Percentiles rank a stretch among this genome's conserved stretches.
phyloP scores from a whole-genome alignment of 306 rosid genomes.

The Malus sylvestris region DNA sequence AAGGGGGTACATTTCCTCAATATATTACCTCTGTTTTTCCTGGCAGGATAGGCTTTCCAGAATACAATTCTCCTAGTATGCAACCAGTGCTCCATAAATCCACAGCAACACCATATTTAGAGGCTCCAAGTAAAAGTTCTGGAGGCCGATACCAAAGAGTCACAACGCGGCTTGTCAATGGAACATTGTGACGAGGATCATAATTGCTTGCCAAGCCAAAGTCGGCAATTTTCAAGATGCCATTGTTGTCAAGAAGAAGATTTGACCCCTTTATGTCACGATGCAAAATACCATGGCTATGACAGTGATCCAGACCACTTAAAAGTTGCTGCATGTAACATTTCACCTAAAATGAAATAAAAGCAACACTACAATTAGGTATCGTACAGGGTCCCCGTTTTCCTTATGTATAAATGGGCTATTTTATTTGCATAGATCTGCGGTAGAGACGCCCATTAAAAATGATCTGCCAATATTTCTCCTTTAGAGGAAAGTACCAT shows the following conservation, averaged over 20 bases:
- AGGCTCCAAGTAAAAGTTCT: conserved; percentile 88
- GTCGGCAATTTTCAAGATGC: conserved; percentile 88
- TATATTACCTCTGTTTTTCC: conserved; percentile 88
- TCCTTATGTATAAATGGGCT: neutral
- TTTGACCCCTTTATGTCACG: conserved; percentile 99
- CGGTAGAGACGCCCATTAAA: neutral
- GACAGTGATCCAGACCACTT: conserved; percentile 84
- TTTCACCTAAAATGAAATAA: conserved; percentile 48
- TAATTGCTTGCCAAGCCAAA: conserved; percentile 81
- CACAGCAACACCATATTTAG: conserved; percentile 83
- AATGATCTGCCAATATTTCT: conserved; percentile 8
- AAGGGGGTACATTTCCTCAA: neutral
- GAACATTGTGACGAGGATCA: conserved; percentile 57
- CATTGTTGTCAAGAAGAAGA: conserved; percentile 75
- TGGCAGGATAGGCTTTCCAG: conserved; percentile 85
- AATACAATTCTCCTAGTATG: conserved; percentile 81
- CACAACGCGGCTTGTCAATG: conserved; percentile 85
- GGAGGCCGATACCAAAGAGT: conserved; percentile 99
- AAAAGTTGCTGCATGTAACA: conserved; percentile 94
- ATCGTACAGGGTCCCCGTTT: neutral
- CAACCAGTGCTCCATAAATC: conserved; percentile 97
- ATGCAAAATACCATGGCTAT: conserved; percentile 78
- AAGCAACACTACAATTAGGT: conserved; percentile 18
- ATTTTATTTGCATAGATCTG: neutral
- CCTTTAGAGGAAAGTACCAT: neutral